A percentile compares a stretch with the other conserved stretches of the same genome.
Conservation (phyloP, 495 filamentous ascomycete species). For the Xylaria acuta region DNA sequence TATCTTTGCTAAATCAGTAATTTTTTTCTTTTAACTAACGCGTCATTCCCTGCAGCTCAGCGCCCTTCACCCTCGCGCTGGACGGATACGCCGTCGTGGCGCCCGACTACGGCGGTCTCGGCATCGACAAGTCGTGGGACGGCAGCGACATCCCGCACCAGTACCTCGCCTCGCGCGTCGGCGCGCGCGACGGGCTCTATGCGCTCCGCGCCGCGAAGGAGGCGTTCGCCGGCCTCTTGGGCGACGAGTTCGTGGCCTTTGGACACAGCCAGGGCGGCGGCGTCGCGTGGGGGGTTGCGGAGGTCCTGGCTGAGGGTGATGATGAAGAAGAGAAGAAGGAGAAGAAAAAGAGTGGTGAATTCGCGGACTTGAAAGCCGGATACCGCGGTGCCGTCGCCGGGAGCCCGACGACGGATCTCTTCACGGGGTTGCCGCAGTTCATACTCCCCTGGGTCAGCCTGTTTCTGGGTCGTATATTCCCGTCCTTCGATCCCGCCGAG, state of each 20-base stretch:
- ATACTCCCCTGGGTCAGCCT: constrained; percentile 31
- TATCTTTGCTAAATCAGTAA: too few species aligned
- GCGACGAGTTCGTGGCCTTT: constrained; percentile 48
- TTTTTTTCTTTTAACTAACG: not conserved
- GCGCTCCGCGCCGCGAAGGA: constrained; percentile 50
- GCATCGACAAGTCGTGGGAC: constrained; percentile 47
- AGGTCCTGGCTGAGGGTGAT: constrained; percentile 46
- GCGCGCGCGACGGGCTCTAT: constrained; percentile 54
- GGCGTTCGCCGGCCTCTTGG: constrained; percentile 46
- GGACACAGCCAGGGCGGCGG: constrained; percentile 60
- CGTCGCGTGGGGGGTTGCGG: constrained; percentile 52
- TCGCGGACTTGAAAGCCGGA: constrained; percentile 37
- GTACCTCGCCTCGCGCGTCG: constrained; percentile 43
- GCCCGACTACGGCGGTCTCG: constrained; percentile 63
- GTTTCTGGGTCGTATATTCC: constrained; percentile 23
- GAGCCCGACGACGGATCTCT: constrained; percentile 44
- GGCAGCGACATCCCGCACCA: constrained; percentile 50
- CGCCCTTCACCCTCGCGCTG: constrained; percentile 53
- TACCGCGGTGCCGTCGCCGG: constrained; percentile 52
- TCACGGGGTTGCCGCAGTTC: constrained; percentile 30
- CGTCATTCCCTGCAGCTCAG: constrained; percentile 15
- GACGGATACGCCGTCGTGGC: constrained; percentile 62
- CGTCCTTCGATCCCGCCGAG: constrained; percentile 29
- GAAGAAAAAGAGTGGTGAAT: constrained; percentile 10
- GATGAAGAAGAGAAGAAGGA: constrained; percentile 41